Evolutionary conservation across 306 rosid genomes (phyloP).

Genomic region (Parietaria judaica): DNA sequence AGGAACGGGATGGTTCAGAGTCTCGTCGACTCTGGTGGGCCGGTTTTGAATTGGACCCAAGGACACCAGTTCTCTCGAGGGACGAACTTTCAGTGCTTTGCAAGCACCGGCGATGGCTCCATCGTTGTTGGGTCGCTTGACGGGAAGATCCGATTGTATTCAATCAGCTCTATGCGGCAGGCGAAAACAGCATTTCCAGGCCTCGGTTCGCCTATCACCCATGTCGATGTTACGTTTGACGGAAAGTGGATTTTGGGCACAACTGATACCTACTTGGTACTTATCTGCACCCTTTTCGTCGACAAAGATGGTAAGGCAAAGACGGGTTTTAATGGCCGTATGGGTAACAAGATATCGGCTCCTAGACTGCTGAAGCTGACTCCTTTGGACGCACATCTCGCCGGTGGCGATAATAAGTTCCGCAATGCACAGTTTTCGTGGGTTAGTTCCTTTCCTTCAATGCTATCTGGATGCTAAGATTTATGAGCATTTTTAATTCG

Average conservation of each 20-base stretch:
- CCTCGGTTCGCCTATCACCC: slow-evolving; percentile 90
- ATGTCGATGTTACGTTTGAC: slow-evolving; percentile 89
- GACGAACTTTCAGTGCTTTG: slow-evolving; percentile 93
- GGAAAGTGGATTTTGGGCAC: slow-evolving; percentile 98
- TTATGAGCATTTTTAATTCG: neutral
- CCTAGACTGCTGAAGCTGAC: slow-evolving; percentile 87
- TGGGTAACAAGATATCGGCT: slow-evolving; percentile 92
- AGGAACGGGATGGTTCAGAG: slow-evolving; percentile 85
- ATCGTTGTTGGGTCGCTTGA: slow-evolving; percentile 91
- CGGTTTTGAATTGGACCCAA: slow-evolving; percentile 84
- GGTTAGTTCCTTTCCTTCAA: slow-evolving; percentile 40
- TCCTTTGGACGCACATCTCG: slow-evolving; percentile 89
- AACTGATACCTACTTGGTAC: slow-evolving; percentile 66
- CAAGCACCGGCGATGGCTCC: slow-evolving; percentile 93
- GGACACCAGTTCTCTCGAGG: slow-evolving; percentile 97
- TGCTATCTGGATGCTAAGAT: neutral
- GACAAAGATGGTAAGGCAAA: slow-evolving; percentile 83
- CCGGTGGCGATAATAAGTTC: slow-evolving; percentile 76
- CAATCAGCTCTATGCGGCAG: slow-evolving; percentile 75
- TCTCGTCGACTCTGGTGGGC: slow-evolving; percentile 44
- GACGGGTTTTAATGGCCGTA: slow-evolving; percentile 82
- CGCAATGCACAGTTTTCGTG: slow-evolving; percentile 94
- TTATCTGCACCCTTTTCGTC: slow-evolving; percentile 68
- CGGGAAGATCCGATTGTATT: slow-evolving; percentile 89
- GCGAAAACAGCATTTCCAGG: slow-evolving; percentile 97